Conservation (phyloP, 495 filamentous ascomycete species). For the Penicillium macrosclerotiorum region DNA sequence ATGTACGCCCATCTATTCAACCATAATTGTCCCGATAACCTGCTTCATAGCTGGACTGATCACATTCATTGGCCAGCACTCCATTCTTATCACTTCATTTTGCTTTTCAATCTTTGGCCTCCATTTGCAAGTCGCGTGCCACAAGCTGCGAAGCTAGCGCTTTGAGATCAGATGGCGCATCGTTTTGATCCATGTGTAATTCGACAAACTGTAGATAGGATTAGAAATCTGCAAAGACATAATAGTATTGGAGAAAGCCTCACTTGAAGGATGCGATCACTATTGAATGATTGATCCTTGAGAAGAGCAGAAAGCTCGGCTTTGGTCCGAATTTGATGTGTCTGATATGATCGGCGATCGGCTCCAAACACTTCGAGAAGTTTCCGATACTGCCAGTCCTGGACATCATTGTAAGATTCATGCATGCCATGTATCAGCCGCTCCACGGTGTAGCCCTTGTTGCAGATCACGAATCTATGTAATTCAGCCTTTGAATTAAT, state of each 20-base stretch:
- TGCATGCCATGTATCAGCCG: conserved; percentile 48
- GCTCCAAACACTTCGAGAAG: neutral
- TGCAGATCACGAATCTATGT: conserved; percentile 46
- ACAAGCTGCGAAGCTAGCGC: too few species aligned
- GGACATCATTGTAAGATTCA: conserved; percentile 50
- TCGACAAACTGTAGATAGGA: neutral
- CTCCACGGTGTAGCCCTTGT: conserved; percentile 54
- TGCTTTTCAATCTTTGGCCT: too few species aligned
- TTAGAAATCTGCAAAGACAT: neutral
- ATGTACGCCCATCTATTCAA: too few species aligned
- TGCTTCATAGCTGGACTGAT: too few species aligned
- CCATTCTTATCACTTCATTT: too few species aligned
- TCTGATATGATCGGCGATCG: neutral
- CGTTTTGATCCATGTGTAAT: neutral
- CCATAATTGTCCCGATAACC: too few species aligned
- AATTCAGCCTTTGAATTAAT: too few species aligned
- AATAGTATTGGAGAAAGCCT: neutral
- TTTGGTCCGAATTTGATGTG: neutral
- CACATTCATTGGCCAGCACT: too few species aligned
- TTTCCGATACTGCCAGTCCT: neutral
- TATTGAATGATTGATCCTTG: neutral
- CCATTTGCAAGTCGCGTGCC: too few species aligned
- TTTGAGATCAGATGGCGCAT: neutral
- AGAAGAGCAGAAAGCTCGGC: neutral
- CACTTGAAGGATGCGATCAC: neutral